Evolutionary conservation across 345 rosid species (phyloP).

Genomic region (Rhizophora mangle): DNA sequence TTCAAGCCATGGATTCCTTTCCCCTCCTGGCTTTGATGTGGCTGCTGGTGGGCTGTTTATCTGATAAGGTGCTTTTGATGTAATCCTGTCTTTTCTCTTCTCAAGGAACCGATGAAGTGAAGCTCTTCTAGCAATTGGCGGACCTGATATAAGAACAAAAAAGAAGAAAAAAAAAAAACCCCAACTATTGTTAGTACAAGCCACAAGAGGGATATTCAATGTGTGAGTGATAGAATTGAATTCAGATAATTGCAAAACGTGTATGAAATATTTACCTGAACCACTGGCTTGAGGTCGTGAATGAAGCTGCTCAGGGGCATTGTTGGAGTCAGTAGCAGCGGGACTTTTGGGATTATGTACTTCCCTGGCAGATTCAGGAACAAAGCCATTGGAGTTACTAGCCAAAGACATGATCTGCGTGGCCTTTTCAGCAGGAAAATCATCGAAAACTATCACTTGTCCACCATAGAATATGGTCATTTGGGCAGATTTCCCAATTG

Average conservation of each 20-base stretch:
- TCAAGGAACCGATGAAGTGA: conserved; percentile 68
- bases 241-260: not conserved
- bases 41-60: conserved; percentile 17
- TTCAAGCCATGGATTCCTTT: conserved; percentile 10
- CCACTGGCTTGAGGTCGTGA: conserved; percentile 17
- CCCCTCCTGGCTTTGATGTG: conserved; percentile 27
- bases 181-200: not conserved
- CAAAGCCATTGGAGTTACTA: not conserved
- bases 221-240: no score
- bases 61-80: conserved; percentile 69
- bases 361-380: conserved; percentile 8
- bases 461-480: conserved; percentile 68
- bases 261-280: conserved; percentile 20
- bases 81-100: conserved; percentile 70
- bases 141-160: conserved; percentile 12
- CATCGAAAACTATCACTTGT: conserved; percentile 41
- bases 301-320: conserved; percentile 20
- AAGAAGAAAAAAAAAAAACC: no score
- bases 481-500: conserved; percentile 33
- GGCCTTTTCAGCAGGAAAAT: conserved; percentile 55
- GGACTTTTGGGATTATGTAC: conserved; percentile 4
- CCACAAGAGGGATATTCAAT: no score
- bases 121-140: conserved; percentile 53
- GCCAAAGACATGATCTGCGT: conserved; percentile 50
- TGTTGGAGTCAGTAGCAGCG: conserved; percentile 36